phyloP scores from a whole-genome alignment of 1,284 basidiomycete species.

The Phellopilus nigrolimitatus region DNA sequence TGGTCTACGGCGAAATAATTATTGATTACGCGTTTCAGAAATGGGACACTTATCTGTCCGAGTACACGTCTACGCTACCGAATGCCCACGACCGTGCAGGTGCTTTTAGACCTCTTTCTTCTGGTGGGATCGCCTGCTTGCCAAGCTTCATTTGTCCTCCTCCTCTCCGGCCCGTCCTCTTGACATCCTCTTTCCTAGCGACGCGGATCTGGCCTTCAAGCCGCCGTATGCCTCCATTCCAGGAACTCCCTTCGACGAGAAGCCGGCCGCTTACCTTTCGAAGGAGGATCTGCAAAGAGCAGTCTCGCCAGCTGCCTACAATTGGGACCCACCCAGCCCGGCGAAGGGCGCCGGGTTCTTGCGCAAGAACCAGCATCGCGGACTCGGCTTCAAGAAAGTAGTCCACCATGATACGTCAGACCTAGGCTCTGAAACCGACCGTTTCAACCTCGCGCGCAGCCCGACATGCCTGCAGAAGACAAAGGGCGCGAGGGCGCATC shows the following conservation, averaged over 20 bases:
- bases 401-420: not conserved
- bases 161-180: slow-evolving; percentile 10
- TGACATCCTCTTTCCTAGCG: slow-evolving; percentile 29
- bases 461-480: slow-evolving; percentile 29
- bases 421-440: not conserved
- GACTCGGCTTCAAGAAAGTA: slow-evolving; percentile 1
- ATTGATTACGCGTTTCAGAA: slow-evolving; percentile 36
- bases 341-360: not conserved
- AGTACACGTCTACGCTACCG: slow-evolving; percentile 49
- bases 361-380: not conserved
- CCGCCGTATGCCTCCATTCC: slow-evolving; percentile 25
- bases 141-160: slow-evolving; percentile 16
- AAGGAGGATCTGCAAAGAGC: slow-evolving; percentile 9
- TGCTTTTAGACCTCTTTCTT: slow-evolving; percentile 42
- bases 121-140: slow-evolving; percentile 51
- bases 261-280: slow-evolving; percentile 17
- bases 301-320: not conserved
- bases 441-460: slow-evolving; percentile 7
- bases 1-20: not conserved
- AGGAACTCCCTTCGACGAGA: slow-evolving; percentile 25
- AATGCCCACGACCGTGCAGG: slow-evolving; percentile 36
- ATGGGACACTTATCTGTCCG: slow-evolving; percentile 63
- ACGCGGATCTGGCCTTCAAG: slow-evolving; percentile 28
- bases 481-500: slow-evolving; percentile 24
- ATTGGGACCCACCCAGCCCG: not conserved